Evolutionary conservation across 148 eudicot species (phyloP), one percentile per base, ranked within the genome.

Genomic region (Persicaria maculosa): DNA sequence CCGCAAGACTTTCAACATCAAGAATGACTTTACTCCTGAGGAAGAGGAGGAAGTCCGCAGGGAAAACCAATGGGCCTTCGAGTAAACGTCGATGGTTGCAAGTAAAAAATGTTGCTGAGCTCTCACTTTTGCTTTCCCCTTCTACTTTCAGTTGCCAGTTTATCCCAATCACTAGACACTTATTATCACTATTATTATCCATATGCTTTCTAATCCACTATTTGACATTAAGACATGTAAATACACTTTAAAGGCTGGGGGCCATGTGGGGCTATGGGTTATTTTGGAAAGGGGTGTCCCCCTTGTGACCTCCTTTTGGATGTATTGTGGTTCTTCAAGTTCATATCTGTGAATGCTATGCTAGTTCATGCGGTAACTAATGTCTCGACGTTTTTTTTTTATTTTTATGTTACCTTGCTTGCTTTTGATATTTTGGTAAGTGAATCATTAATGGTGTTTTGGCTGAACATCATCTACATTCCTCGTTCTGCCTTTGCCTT

Each of bases 21-120:
- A 70, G 8, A 70, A 70, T 8, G 73, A 70, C 73, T 70, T 70
- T 17, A 70, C 73, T 0, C 73, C 73, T 0, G 73, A 70, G 52
- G 73, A 70, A 4, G 73, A 70, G 53, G 73, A 70, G 53, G 73
- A 70, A 50, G 73, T 70, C 45, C 73, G 73, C 31, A 70, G 73
- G 73, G 73, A 70, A 22, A 70, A 70, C 53, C 73, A 70, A 25
- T 70, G 73, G 73, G 73, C 73, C 36, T 70, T 70, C 17, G 73
- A 70, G 73, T 70, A 44, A 69, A 8, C 12, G n/a, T 8, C 4
- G 40, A 31, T 31, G 40, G 40, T 31, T 31, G 40, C 40, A 31
- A 31, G 40, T 31, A 31, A 31, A 31, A 31, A 31, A 31, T 1
- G 40, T 31, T 31, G 40, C 40, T 31, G 40, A 31, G 40, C 40